Evolutionary conservation across 108 stramenopile genomes (phyloP), one percentile per base, ranked within the genome.

Genomic region (Nannochloropsis gaditana): DNA sequence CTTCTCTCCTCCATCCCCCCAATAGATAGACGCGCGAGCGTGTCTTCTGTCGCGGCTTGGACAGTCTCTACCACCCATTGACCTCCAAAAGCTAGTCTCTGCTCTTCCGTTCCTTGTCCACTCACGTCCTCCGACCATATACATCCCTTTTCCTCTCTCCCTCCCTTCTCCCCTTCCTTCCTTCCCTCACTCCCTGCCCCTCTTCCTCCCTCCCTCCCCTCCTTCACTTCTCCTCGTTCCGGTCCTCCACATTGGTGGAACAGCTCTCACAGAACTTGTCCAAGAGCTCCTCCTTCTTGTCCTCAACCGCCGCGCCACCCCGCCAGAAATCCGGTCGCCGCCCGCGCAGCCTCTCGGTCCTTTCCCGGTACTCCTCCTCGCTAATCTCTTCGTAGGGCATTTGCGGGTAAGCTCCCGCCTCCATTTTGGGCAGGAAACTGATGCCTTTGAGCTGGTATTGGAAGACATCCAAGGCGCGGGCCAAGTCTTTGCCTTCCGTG

Each of bases 361-460:
- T 81, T 9, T 73, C 81, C 79, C 45, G 79, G 79, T 89, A 89
- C 17, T 85, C 17, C 83, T 89, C 84, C 45, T 82, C 82, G 43
- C 81, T 82, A 4, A 89, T 89, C 15, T 81, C 88, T 31, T 47
- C 83, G 83, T 83, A 83, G 41, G 83, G 83, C 84, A 91, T 91
- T 89, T 92, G 92, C 11, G 90, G 83, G 45, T 92, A 92, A 9
- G 90, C 90, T 9, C 90, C 91, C 19, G 79, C 50, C 31, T 87
- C 88, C 15, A 84, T 82, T 11, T 85, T 44, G 9, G 90, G 89
- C 19, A 90, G 87, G 43, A 90, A 90, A 87, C 84, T 87, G 43
- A 92, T 87, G 45, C 92, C 92, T 84, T 92, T 92, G 79, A 92
- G 90, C 44, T 92, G 92, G 82, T 92, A 92, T 86, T 92, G 92